A percentile compares a stretch with the other conserved stretches of the same genome.
These are phyloP conservation scores for Paecilomyces sp. DNA, from an alignment of 2,329 filamentous ascomycete species.

Conservation along the genomic window DNA sequence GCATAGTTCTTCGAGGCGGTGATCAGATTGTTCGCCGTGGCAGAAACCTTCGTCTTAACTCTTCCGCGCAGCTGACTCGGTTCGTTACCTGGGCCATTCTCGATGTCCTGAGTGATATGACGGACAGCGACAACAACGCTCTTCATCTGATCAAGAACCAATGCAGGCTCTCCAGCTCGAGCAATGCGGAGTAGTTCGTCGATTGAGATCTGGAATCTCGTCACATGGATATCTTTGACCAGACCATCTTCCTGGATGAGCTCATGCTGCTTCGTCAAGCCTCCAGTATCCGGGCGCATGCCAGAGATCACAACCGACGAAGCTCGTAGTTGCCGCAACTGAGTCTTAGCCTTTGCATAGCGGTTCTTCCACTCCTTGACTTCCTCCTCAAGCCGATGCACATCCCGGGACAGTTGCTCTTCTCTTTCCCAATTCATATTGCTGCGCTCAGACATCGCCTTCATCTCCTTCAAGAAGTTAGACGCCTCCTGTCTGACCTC, in stretches of 20 bases:
- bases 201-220: constrained; percentile 88
- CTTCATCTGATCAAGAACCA: constrained; percentile 81
- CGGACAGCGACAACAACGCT: constrained; percentile 74
- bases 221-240: constrained; percentile 86
- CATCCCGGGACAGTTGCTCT: constrained; percentile 65
- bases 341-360: constrained; percentile 81
- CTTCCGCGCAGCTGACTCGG: constrained; percentile 56
- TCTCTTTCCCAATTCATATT: constrained; percentile 74
- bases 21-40: constrained; percentile 90
- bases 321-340: constrained; percentile 71
- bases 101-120: constrained; percentile 74
- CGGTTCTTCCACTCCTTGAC: constrained; percentile 85
- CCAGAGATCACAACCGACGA: constrained; percentile 67
- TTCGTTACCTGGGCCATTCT: constrained; percentile 51
- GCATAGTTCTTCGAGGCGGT: constrained; percentile 92
- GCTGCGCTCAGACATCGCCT: constrained; percentile 71
- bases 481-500: constrained; percentile 81
- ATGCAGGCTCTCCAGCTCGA: constrained; percentile 63
- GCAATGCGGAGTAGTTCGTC: constrained; percentile 81
- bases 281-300: constrained; percentile 30
- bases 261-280: constrained; percentile 61
- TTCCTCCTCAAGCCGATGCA: constrained; percentile 72
- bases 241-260: constrained; percentile 67
- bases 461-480: constrained; percentile 83
- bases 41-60: constrained; percentile 76